Conservation (phyloP, 352 stramenopile genomes). For the Pythium aquatile region DNA sequence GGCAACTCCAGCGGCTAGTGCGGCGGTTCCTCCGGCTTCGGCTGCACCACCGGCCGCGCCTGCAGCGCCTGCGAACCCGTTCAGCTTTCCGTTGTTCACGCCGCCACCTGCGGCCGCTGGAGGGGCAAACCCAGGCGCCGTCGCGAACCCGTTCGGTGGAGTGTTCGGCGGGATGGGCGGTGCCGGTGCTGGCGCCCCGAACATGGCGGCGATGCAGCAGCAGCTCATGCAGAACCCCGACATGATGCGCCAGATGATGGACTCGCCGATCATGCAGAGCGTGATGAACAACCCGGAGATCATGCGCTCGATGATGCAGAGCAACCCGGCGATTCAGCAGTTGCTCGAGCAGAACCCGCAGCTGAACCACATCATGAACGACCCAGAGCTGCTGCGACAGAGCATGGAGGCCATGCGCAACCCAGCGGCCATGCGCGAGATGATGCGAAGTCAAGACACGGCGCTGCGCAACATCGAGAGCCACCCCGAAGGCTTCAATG, state of each 20-base stretch:
- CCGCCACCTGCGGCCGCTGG: constrained; percentile 22
- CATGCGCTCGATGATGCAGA: constrained; percentile 94
- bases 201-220: constrained; percentile 85
- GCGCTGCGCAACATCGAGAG: constrained; percentile 97
- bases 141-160: constrained; percentile 59
- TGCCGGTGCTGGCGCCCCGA: constrained; percentile 48
- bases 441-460: constrained; percentile 97
- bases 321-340: constrained; percentile 94
- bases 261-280: constrained; percentile 90
- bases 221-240: constrained; percentile 88
- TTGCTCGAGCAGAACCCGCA: constrained; percentile 96
- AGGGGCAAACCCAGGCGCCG: not conserved
- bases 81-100: constrained; percentile 52
- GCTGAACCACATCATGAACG: constrained; percentile 94
- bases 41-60: constrained; percentile 7
- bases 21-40: constrained; percentile 24
- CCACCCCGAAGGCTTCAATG: constrained; percentile 96
- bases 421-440: constrained; percentile 93
- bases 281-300: constrained; percentile 96
- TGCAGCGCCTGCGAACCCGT: constrained; percentile 39
- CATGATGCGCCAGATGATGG: constrained; percentile 88
- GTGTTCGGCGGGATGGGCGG: constrained; percentile 33
- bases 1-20: constrained; percentile 17
- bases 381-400: constrained; percentile 94
- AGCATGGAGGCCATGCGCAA: constrained; percentile 98